Evolutionary conservation across 192 early-diverging fungal genomes (phyloP).

Genomic region (Backusella westeae): DNA sequence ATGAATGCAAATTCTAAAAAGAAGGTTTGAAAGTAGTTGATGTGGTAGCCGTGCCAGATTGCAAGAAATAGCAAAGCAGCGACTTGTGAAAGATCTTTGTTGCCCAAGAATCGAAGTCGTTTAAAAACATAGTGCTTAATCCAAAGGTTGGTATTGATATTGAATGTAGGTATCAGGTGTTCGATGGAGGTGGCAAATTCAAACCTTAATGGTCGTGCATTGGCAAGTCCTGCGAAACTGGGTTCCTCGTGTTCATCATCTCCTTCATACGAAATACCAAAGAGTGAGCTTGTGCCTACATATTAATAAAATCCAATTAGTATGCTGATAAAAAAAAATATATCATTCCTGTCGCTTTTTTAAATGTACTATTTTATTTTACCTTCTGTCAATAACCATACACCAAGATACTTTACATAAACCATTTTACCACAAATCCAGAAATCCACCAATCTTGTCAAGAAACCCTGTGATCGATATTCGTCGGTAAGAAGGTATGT

Average conservation of each 20-base stretch:
- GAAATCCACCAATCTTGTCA: slow-evolving; percentile 40
- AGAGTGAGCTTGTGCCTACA: slow-evolving; percentile 46
- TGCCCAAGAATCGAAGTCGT: slow-evolving; percentile 51
- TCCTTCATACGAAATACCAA: slow-evolving; percentile 60
- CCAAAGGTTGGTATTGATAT: slow-evolving; percentile 68
- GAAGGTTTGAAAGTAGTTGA: slow-evolving; percentile 56
- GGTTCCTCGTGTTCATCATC: slow-evolving; percentile 39
- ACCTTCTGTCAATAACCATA: slow-evolving; percentile 63
- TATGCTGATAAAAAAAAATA: neutral
- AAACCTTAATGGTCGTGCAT: slow-evolving; percentile 38
- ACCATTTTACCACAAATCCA: slow-evolving; percentile 51
- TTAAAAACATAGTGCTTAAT: slow-evolving; percentile 62
- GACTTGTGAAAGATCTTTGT: slow-evolving; percentile 49
- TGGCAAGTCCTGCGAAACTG: slow-evolving; percentile 53
- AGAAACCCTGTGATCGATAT: slow-evolving; percentile 33
- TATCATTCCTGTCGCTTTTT: neutral
- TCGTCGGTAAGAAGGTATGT: slow-evolving; percentile 42
- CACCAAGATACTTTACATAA: slow-evolving; percentile 59
- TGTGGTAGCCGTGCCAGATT: slow-evolving; percentile 61
- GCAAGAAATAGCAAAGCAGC: slow-evolving; percentile 52
- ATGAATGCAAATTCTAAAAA: slow-evolving; percentile 56
- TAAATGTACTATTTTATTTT: neutral
- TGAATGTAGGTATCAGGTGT: slow-evolving; percentile 54
- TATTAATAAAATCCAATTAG: neutral
- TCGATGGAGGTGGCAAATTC: slow-evolving; percentile 53